Base-by-base conservation (phyloP, 2,329 filamentous ascomycete species). In the Dichotomopilus funicola region DNA sequence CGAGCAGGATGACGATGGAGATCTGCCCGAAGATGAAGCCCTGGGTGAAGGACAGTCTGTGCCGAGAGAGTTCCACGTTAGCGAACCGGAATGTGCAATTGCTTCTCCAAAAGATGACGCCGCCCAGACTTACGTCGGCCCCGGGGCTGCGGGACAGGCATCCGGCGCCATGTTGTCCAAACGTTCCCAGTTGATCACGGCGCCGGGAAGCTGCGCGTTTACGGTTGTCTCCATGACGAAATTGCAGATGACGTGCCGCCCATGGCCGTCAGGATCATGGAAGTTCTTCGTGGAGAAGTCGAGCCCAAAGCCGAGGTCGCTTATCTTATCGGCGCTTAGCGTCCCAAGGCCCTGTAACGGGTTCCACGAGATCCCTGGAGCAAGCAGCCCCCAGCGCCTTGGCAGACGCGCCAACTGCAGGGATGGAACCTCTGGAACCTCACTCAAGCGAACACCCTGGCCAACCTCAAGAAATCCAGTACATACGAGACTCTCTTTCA, bases 11-110 rank as follows among this genome's bases (percentile, higher is more conserved):
- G 11, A 96, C 89, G 46, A 99, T 88, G 1, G 91, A 95, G 51
- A 99, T 79, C 71, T 99, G 94, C 49, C 94, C 94, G 36, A 97
- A 79, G 49, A 99, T 83, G 64, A 99, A 87, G 34, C 94, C 94
- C 70, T 96, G 90, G 0, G 90, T 95, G 71, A 97, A 97, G 38
- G 90, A 94, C 63, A 94, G 78, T 42, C 89, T 92, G 67, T 2
- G 49, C 6, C 13, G 34, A 10, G n/a, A 13, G 11, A 43, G 9
- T n/a, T 13, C 19, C 1, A 10, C 12, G 48, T 55, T 42, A 59
- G 52, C 41, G 19, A 27, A 27, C 19, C 19, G 3, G 19, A 13
- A 19, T 9, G 13, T 49, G 33, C 35, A 36, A 50, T 44, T 36
- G 13, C 10, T 11, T 6, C 8, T 12, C 13, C 13, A 53, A 27